Base-by-base conservation (phyloP, 805 yeast genomes). In the Wickerhamiella brachini region DNA sequence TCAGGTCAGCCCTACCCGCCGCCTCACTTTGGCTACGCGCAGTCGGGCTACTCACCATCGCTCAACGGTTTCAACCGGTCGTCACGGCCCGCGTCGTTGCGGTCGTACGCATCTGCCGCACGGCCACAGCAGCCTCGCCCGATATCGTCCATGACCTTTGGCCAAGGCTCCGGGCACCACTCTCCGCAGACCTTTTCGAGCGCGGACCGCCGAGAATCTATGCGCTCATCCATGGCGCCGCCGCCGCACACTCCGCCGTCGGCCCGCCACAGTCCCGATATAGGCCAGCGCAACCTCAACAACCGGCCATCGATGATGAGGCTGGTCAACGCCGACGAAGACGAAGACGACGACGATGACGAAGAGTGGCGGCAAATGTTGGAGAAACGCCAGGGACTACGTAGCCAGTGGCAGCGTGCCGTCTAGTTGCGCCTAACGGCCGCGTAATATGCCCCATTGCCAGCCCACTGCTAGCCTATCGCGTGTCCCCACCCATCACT, bases 231-330 rank as follows among this genome's bases (percentile, higher is more conserved):
- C 22, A 6, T 31, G 24, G 15, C 47, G 24, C 48, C 41, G 41
- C 29, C 31, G 24, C 47, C 38, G 13, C 47, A 45, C 21, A 45
- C 39, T 20, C 47, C 38, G 7, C 38, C 47, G 39, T 29, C 47
- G 22, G 24, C 18, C n/a, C 37, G 23, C 6, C 39, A n/a, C 38
- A 26, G 39, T n/a, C 39, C 47, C 5, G 29, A 29, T 5, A 12
- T 17, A 15, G 46, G 15, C 8, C 29, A 20, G 17, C 44, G 45
- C 17, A 15, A 5, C 20, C n/a, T 42, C 24, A 21, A 24, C 29
- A 49, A 44, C 45, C 29, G 58, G 22, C 60, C 61, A 2, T 53
- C 59, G n/a, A 43, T 51, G 29, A 56, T 58, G 59, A 58, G 61
- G 13, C 41, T 56, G 9, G 58, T 59, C 15, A 24, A 43, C 23